Percentiles rank a stretch among this genome's conserved stretches.
Conservation (phyloP, 2,329 filamentous ascomycete genomes). For the Microsporum ferrugineum region DNA sequence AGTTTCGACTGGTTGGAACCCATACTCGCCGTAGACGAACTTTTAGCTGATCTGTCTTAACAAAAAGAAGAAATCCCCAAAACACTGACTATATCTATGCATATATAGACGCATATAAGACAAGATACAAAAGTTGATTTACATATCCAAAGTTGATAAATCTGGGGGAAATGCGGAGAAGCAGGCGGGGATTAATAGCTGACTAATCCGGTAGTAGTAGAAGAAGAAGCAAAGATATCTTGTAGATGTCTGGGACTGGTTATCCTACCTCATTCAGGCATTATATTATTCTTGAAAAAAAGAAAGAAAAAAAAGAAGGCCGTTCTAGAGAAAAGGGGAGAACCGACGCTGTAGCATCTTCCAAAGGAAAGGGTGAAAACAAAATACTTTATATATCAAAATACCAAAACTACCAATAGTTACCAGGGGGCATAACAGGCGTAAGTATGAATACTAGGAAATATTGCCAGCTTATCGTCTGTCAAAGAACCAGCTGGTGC, state of each 20-base stretch:
- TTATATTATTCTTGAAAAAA: neutral
- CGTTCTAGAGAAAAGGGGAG: neutral
- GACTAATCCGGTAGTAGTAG: neutral
- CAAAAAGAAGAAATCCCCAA: neutral
- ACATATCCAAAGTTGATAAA: neutral
- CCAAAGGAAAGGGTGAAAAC: neutral
- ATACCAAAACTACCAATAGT: neutral
- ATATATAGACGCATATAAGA: neutral
- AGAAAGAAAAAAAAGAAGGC: neutral
- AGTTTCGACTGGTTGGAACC: neutral
- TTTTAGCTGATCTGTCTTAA: neutral
- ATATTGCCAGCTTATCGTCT: conserved; percentile 24
- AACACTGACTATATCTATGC: neutral
- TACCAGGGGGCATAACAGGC: neutral
- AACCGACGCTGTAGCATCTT: neutral
- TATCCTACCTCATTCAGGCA: neutral
- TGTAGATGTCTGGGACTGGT: neutral
- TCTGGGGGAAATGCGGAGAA: neutral
- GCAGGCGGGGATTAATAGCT: neutral
- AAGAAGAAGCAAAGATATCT: neutral
- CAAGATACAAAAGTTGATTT: neutral
- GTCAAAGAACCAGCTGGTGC: conserved; percentile 46
- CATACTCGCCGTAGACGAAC: neutral
- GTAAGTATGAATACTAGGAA: neutral
- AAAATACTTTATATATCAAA: neutral